Base-by-base conservation (phyloP, 495 filamentous ascomycete species). In the Neurospora sp. region DNA sequence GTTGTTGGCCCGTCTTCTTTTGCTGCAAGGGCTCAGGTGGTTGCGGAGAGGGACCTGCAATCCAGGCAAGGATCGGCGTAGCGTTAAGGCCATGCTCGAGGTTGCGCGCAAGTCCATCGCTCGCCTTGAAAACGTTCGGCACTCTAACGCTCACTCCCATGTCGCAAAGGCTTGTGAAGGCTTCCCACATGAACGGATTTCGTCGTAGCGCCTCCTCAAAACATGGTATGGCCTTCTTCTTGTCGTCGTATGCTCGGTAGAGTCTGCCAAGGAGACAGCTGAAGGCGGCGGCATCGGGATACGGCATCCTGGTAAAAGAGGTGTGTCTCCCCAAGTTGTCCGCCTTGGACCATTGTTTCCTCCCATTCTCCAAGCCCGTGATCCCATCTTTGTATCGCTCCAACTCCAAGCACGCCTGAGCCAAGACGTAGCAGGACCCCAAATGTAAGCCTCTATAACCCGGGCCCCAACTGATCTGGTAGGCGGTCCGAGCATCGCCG, bases 181-280 rank as follows among this genome's bases (percentile, higher is more conserved):
- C 96, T 85, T 99, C 96, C 96, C 96, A 98, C 89, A 97, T 94
- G 82, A 98, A 97, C 0, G 96, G 94, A 78, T 98, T 98, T 44
- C 90, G 79, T 81, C 94, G 97, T 70, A 98, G 84, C 9, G 96
- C 90, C 73, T 94, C 92, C 72, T 94, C 92, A 80, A 94, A 98
- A 78, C 88, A 92, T 69, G 92, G 87, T 12, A 94, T 88, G 39
- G 96, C 93, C 77, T 92, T 94, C 75, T 90, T 90, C 74, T 90
- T 85, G 80, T 97, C 92, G 70, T 92, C 90, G 78, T 94, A 89
- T 18, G 88, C 92, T 40, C 91, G 87, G 84, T 92, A 97, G 40
- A 99, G 84, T 83, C 97, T 97, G 4, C 93, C 96, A 16, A 95
- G 88, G 59, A 99, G 81, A 75, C 92, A 95, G 70, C 88, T 85